Evolutionary conservation across 1,284 basidiomycete genomes (phyloP).

Genomic region (Peniophora sp.): DNA sequence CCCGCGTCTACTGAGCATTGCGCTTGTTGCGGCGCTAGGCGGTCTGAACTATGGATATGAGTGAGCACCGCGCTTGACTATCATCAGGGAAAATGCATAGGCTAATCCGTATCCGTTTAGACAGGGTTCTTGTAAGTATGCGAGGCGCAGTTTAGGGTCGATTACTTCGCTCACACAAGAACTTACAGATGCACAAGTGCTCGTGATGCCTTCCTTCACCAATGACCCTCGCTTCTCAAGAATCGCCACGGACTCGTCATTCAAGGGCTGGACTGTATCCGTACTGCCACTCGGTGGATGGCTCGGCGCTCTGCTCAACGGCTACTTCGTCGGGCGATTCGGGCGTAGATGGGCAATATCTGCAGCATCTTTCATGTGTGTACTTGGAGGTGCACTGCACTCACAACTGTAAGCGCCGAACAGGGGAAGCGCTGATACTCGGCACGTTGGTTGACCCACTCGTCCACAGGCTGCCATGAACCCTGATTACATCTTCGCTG

Average conservation of each 20-base stretch:
- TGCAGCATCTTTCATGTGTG: slow-evolving; percentile 14
- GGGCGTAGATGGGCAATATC: slow-evolving; percentile 18
- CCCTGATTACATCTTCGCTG: slow-evolving; percentile 12
- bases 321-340: slow-evolving; percentile 18
- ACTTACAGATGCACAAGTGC: slow-evolving; percentile 11
- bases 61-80: not conserved
- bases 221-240: slow-evolving; percentile 14
- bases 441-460: no score
- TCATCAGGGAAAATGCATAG: not conserved
- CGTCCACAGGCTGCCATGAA: not conserved
- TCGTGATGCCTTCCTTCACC: slow-evolving; percentile 19
- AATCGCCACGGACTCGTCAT: slow-evolving; percentile 17
- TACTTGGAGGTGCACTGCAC: slow-evolving; percentile 14
- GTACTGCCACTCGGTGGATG: slow-evolving; percentile 18
- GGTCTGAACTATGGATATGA: slow-evolving; percentile 2
- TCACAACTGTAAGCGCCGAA: slow-evolving; percentile 9
- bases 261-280: slow-evolving; percentile 20
- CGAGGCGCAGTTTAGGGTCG: not conserved
- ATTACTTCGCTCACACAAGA: not conserved
- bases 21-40: not conserved
- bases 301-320: slow-evolving; percentile 16
- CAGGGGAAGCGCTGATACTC: not conserved
- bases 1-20: not conserved
- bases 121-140: not conserved
- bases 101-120: not conserved